A percentile compares a stretch with the other conserved stretches of the same genome.
Evolutionary conservation across 2,329 filamentous ascomycete species (phyloP).

Genomic region (Lachnellula subtilissima): DNA sequence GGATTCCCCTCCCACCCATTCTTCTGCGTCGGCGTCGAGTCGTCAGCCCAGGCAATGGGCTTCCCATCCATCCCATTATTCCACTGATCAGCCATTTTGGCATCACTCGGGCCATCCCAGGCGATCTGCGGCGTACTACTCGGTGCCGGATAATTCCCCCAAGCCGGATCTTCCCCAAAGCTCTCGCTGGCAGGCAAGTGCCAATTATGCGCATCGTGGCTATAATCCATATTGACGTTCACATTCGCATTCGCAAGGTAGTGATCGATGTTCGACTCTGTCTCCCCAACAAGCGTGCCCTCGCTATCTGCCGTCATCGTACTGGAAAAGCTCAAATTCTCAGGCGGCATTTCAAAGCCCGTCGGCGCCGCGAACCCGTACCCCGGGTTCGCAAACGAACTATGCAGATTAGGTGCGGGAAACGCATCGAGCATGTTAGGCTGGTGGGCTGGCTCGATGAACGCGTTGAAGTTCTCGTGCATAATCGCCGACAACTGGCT

Average conservation of each 20-base stretch:
- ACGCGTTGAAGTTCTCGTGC: conserved; percentile 53
- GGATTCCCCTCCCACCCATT: neutral
- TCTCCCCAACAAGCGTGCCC: conserved; percentile 27
- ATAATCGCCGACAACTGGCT: conserved; percentile 51
- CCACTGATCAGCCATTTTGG: conserved; percentile 9
- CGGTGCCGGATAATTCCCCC: conserved; percentile 17
- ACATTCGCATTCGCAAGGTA: conserved; percentile 12
- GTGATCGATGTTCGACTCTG: conserved; percentile 14
- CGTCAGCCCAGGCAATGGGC: conserved; percentile 1
- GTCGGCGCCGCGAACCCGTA: conserved; percentile 13
- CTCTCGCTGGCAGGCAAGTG: conserved; percentile 3
- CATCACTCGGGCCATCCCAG: conserved; percentile 8
- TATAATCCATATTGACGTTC: conserved; percentile 8
- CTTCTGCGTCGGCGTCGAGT: neutral
- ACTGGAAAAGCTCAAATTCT: conserved; percentile 36
- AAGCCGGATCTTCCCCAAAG: conserved; percentile 3
- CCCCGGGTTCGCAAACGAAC: conserved; percentile 16
- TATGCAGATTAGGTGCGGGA: conserved; percentile 45
- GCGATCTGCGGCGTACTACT: conserved; percentile 7
- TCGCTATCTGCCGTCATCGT: conserved; percentile 30
- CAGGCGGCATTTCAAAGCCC: conserved; percentile 17
- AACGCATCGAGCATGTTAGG: conserved; percentile 46
- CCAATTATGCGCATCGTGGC: conserved; percentile 8
- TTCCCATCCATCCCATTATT: conserved; percentile 6
- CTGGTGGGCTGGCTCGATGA: conserved; percentile 35